phyloP scores from a whole-genome alignment of 1,284 basidiomycete genomes.

The Macrocybe sp. region DNA sequence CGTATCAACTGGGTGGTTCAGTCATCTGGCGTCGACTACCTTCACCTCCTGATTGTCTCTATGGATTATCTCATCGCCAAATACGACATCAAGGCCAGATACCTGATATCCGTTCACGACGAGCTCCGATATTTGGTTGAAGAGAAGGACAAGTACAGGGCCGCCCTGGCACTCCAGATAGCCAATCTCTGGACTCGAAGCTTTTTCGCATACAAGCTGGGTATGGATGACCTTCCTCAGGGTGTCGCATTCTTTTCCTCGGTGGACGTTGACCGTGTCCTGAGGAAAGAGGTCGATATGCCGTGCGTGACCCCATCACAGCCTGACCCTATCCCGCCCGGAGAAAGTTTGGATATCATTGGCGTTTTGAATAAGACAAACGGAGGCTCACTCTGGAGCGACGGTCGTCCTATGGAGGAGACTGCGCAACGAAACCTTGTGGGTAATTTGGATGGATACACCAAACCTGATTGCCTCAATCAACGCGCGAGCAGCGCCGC shows the following conservation, averaged over 20 bases:
- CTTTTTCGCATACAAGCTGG: constrained; percentile 88
- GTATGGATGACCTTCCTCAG: constrained; percentile 95
- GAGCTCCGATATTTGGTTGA: constrained; percentile 92
- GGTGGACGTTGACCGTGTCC: constrained; percentile 88
- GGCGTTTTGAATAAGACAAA: constrained; percentile 62
- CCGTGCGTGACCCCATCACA: constrained; percentile 94
- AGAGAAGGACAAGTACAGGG: constrained; percentile 85
- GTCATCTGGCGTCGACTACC: constrained; percentile 96
- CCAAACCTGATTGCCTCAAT: constrained; percentile 47
- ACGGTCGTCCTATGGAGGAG: constrained; percentile 49
- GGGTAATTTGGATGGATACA: constrained; percentile 42
- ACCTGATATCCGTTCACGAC: constrained; percentile 97
- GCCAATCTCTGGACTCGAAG: constrained; percentile 96
- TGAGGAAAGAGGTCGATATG: constrained; percentile 97
- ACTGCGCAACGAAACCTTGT: constrained; percentile 15
- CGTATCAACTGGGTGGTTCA: constrained; percentile 99
- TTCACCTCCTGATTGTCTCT: constrained; percentile 92
- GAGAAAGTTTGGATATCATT: constrained; percentile 80
- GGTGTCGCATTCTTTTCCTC: constrained; percentile 96
- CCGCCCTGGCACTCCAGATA: constrained; percentile 91
- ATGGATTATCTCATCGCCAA: constrained; percentile 87
- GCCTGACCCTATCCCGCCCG: constrained; percentile 75
- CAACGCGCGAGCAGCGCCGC: constrained; percentile 59
- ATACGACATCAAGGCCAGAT: constrained; percentile 88
- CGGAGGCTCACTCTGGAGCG: constrained; percentile 56